A percentile compares a stretch with the other conserved stretches of the same genome.
phyloP scores from a whole-genome alignment of 345 rosid genomes.

The Orychophragmus violaceus region DNA sequence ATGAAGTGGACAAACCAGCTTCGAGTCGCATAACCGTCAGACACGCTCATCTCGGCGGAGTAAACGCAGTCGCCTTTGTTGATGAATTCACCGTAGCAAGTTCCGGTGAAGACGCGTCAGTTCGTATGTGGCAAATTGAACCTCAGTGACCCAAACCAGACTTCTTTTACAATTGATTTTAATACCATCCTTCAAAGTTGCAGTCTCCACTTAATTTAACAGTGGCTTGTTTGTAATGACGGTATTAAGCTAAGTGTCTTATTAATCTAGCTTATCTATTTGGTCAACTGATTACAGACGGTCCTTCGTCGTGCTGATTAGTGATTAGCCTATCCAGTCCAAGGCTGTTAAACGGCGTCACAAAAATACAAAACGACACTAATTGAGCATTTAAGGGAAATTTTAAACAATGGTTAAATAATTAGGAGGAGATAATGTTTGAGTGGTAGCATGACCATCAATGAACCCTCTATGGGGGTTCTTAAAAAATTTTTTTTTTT shows the following conservation, averaged over 20 bases:
- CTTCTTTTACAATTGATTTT: not conserved
- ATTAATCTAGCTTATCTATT: not conserved
- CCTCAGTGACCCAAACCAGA: constrained; percentile 19
- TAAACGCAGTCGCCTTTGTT: constrained; percentile 50
- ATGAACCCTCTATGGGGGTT: constrained; percentile 6
- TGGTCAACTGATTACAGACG: not conserved
- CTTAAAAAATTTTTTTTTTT: too few species aligned
- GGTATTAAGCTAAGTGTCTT: not conserved
- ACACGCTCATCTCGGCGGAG: constrained; percentile 73
- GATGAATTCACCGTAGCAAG: constrained; percentile 49
- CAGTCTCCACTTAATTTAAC: not conserved
- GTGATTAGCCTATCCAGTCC: not conserved
- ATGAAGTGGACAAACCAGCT: constrained; percentile 61
- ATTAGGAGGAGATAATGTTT: constrained; percentile 19
- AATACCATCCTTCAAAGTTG: constrained; percentile 7
- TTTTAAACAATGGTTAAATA: constrained; percentile 17
- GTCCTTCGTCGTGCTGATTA: not conserved
- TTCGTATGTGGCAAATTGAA: constrained; percentile 53
- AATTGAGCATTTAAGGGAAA: not conserved
- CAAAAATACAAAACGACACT: too few species aligned
- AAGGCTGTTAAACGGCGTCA: too few species aligned
- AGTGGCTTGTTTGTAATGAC: not conserved
- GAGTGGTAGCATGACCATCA: too few species aligned
- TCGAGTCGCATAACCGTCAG: constrained; percentile 53
- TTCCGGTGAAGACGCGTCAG: constrained; percentile 71